Base-by-base conservation (phyloP, 345 rosid species). In the Pistacia integerrima region DNA sequence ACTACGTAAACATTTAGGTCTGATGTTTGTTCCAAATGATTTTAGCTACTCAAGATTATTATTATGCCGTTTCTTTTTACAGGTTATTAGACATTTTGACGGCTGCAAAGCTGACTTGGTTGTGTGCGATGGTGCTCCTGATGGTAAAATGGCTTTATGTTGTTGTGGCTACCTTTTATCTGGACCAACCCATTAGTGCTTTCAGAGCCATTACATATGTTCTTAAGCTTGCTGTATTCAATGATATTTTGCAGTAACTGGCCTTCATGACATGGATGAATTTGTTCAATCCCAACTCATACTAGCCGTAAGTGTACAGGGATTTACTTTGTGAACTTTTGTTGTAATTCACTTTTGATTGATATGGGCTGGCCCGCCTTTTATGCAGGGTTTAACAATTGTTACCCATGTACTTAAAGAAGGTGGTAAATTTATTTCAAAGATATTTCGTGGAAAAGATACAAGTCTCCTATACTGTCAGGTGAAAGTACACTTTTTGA, bases 211-310 rank as follows among this genome's bases (percentile, higher is more conserved):
- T 52, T 22, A 64, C 58, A 38, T 64, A 30, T 46, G 64, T 74
- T 65, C 67, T 66, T 14, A 75, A 59, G 44, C 69, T 77, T 51
- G 62, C 38, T 72, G 72, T 77, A 7, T 55, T 70, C 52, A 5
- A 5, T 82, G 74, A 41, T 82, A 66, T 51, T 82, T 85, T 83
- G 80, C 85, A 95, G 99, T 96, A 67, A 93, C 98, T 6, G 99
- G 98, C 80, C 94, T 96, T 83, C 99, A 93, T 77, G 99, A 96
- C 84, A 90, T 93, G 98, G 98, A 96, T 87, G 99, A 96, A 82
- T 93, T 90, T 88, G 98, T 93, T 74, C 98, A 96, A 81, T 96
- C 97, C 16, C 98, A 96, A 69, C 97, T 93, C 62, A 95, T 95
- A 72, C 87, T 93, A 11, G 99, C 98, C 3, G 98, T 95, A 87